Base-by-base conservation (phyloP, 345 rosid genomes). In the Punica granatum region DNA sequence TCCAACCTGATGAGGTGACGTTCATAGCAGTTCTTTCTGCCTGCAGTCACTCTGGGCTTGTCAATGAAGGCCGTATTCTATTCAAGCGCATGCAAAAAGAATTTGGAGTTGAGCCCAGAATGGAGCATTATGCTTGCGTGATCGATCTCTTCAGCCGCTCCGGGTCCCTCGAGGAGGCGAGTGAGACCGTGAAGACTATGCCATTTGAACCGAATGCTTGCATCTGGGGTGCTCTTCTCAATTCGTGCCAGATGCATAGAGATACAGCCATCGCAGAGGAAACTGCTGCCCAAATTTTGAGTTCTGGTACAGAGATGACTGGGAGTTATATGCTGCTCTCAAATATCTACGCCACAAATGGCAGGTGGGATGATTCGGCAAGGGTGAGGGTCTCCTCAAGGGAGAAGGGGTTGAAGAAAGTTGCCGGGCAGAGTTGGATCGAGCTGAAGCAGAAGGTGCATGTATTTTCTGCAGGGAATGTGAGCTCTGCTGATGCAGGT, bases 21-120 rank as follows among this genome's bases (percentile, higher is more conserved):
- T 79, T 90, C 70, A 75, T 86, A 51, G 85, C 97, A 37, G 80
- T 85, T 82, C 92, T 84, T 66, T 87, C 97, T 69, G 89, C 96
- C 5, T 90, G 92, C 70, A 85, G 87, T 78, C 96, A 84, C 67
- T 80, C 89, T 34, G 92, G 96, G 63, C 81, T 90, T 67, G 90
- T 85, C 51, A 60, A 70, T 25, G 73, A 83, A 75, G 97, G 88
- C 13, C 85, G 81, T 48, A 67, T 41, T 25, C 61, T 84, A 65
- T 84, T 83, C 68, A 46, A 81, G 67, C 74, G 74, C 18, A 86
- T 87, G 90, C 33, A 44, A 23, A 48, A 14, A 26, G 74, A 70
- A 31, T 83, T 76, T 33, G 82, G 77, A 36, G 69, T 84, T 43
- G 77, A 82, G 73, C 90, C 89, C 7, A 75, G 69, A 37, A 85